Percentiles rank a stretch among this genome's conserved stretches.
Evolutionary conservation across 2,329 filamentous ascomycete genomes (phyloP).

Genomic region (Pestalotiopsis sp.): DNA sequence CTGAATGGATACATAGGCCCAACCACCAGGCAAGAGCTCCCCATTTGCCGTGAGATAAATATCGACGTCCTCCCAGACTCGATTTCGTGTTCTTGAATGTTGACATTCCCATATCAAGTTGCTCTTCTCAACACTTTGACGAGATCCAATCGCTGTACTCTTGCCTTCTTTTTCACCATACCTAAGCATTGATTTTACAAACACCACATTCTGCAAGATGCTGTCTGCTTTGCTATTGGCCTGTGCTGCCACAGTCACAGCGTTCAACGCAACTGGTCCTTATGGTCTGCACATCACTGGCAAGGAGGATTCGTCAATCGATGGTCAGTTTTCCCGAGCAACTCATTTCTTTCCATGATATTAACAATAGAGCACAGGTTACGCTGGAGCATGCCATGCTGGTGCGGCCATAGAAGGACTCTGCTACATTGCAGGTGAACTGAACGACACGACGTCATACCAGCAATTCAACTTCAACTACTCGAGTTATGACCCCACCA

Average conservation of each 20-base stretch:
- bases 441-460: constrained; percentile 13
- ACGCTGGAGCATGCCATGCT: constrained; percentile 24
- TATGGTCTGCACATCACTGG: constrained; percentile 24
- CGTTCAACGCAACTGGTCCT: constrained; percentile 24
- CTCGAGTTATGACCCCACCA: constrained; percentile 18
- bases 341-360: neutral
- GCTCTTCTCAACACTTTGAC: neutral
- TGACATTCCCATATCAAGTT: neutral
- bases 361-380: constrained; percentile 18
- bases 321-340: constrained; percentile 19
- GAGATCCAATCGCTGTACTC: neutral
- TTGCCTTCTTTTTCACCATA: neutral
- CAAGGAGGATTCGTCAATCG: constrained; percentile 22
- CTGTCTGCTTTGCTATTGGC: constrained; percentile 7
- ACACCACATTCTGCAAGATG: neutral
- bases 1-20: neutral
- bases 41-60: neutral
- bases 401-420: constrained; percentile 26
- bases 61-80: neutral
- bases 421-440: constrained; percentile 21
- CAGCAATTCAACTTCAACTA: constrained; percentile 28
- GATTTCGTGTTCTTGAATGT: neutral
- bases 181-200: neutral
- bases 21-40: neutral
- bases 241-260: constrained; percentile 19